phyloP scores from a whole-genome alignment of 1,284 basidiomycete species.

The Binderoboletus segoi region DNA sequence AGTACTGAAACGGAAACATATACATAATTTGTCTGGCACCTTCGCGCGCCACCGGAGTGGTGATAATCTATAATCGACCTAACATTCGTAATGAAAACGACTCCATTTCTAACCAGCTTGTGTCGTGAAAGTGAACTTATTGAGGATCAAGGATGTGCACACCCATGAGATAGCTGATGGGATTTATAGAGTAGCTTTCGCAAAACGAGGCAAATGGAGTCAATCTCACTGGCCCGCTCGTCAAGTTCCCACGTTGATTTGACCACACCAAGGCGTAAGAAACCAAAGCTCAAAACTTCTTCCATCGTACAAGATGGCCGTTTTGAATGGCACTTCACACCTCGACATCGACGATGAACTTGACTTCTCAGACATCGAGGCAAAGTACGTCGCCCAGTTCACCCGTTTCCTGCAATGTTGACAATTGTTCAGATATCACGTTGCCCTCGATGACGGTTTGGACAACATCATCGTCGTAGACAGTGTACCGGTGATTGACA shows the following conservation, averaged over 20 bases:
- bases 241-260: neutral
- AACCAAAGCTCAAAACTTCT: conserved; percentile 1
- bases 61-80: too few species aligned
- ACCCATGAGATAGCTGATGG: too few species aligned
- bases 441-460: conserved; percentile 78
- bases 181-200: too few species aligned
- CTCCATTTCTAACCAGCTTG: too few species aligned
- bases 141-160: too few species aligned
- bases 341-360: conserved; percentile 67
- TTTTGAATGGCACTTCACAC: conserved; percentile 33
- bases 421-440: conserved; percentile 64
- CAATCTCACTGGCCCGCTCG: too few species aligned
- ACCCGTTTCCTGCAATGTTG: conserved; percentile 5
- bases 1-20: too few species aligned
- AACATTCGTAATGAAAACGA: too few species aligned
- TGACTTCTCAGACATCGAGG: conserved; percentile 94
- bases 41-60: too few species aligned
- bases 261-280: neutral
- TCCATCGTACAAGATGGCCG: conserved; percentile 23
- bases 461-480: conserved; percentile 90
- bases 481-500: conserved; percentile 86
- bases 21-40: too few species aligned
- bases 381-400: conserved; percentile 61
- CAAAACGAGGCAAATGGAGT: too few species aligned
- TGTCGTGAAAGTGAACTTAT: too few species aligned